Conservation (phyloP, 1,284 basidiomycete genomes). For the Cryptococcus maquisensis region DNA sequence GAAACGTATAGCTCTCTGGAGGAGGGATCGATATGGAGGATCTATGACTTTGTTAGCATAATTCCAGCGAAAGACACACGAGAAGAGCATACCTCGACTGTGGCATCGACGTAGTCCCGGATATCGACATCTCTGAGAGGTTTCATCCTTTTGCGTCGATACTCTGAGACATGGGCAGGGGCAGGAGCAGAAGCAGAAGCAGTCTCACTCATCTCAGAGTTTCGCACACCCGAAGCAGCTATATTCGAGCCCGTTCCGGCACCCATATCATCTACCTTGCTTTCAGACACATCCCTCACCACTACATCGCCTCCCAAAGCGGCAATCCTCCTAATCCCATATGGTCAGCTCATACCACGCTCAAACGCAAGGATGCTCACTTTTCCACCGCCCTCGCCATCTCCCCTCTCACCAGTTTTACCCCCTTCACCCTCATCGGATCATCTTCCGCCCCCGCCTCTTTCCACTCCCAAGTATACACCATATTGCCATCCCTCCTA, state of each 20-base stretch:
- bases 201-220: no score
- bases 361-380: constrained; percentile 16
- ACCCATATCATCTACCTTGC: no score
- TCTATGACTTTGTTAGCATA: not conserved
- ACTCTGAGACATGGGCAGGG: not conserved
- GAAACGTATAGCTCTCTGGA: constrained; percentile 30
- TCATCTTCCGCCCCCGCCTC: constrained; percentile 1
- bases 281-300: no score
- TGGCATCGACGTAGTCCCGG: constrained; percentile 16
- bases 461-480: constrained; percentile 35
- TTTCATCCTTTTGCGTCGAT: not conserved
- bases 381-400: constrained; percentile 19
- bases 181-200: no score
- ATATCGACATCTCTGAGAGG: constrained; percentile 3
- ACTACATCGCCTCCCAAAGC: constrained; percentile 1
- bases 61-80: not conserved
- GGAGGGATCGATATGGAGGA: constrained; percentile 1
- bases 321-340: constrained; percentile 14
- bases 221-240: no score
- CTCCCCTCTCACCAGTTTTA: constrained; percentile 14
- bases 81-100: constrained; percentile 24
- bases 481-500: constrained; percentile 15
- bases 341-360: not conserved
- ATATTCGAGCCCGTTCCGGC: no score
- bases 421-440: not conserved